Conservation (phyloP, 768 basidiomycete genomes). For the Hypholoma fasciculare region DNA sequence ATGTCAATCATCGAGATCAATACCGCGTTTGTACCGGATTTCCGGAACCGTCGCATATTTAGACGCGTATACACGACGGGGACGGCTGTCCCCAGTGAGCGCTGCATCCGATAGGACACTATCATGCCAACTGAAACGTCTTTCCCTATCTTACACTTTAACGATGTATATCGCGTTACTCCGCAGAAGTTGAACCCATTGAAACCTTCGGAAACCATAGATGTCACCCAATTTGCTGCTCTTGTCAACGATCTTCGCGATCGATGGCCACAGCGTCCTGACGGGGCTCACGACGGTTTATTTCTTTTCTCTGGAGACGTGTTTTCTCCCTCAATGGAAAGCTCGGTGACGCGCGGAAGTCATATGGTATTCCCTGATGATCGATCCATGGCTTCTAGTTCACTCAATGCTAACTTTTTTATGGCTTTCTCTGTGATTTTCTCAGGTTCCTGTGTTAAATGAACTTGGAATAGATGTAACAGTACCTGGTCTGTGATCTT, state of each 20-base stretch:
- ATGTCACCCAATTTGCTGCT: constrained; percentile 84
- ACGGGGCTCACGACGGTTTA: constrained; percentile 67
- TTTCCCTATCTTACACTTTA: constrained; percentile 64
- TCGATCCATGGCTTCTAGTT: neutral
- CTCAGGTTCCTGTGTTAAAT: constrained; percentile 84
- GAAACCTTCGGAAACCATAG: constrained; percentile 62
- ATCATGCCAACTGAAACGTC: constrained; percentile 7
- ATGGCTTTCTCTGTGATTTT: neutral
- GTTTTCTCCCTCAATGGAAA: constrained; percentile 86
- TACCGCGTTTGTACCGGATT: neutral
- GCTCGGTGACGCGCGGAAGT: constrained; percentile 83
- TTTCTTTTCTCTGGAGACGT: constrained; percentile 88
- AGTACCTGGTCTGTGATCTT: constrained; percentile 57
- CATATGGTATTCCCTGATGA: constrained; percentile 67
- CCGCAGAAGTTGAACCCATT: constrained; percentile 63
- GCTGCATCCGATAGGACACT: neutral
- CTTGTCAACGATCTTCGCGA: constrained; percentile 63
- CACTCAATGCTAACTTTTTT: neutral
- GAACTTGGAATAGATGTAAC: constrained; percentile 77
- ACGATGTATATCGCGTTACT: constrained; percentile 81
- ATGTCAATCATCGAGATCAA: neutral
- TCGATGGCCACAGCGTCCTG: constrained; percentile 48
- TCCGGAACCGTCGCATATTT: no score
- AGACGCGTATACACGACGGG: neutral
- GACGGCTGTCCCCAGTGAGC: neutral